Base-by-base conservation (phyloP, 768 basidiomycete species). In the Trametes meyenii region DNA sequence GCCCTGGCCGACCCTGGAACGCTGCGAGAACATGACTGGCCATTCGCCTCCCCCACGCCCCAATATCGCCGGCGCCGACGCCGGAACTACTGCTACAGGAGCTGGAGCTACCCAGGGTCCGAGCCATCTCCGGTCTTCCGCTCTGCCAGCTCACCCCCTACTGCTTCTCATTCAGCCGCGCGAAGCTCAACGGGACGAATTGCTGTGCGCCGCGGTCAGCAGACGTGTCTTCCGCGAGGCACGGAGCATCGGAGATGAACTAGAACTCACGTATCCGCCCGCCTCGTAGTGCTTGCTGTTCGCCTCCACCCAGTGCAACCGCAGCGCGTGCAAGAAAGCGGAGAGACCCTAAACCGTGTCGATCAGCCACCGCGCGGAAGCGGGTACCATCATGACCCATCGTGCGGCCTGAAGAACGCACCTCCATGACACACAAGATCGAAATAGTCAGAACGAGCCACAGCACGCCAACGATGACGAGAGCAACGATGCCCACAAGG, bases 251-350 rank as follows among this genome's bases (percentile, higher is more conserved):
- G 57, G 60, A 61, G 48, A 62, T 48, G 45, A 62, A 51, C 46
- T 21, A 24, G 56, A 29, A 88, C 89, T 74, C 78, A 94, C 92
- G 80, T 94, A 85, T 74, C 94, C 94, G 61, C 84, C 90, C 36
- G 92, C 94, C 74, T 90, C 86, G 72, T 90, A 96, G 72, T 95
- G 94, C 81, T 97, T 96, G 78, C 94, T 95, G 79, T 96, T 97
- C 55, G 89, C 93, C 76, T 98, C 96, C 61, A 98, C 96, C 94
- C 96, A 98, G 76, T 98, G 96, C 67, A 98, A 82, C 70, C 96
- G 88, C 64, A 98, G 83, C 7, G 96, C 96, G 74, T 98, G 96
- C 74, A 98, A 76, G 80, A 98, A 98, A 39, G 96, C 96, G 69
- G 91, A 94, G 36, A 98, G 81, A 67, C 96, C 95, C 92, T 95